These are phyloP conservation scores for Trametes meyenii DNA, from an alignment of 768 basidiomycete species.

Conservation along the genomic window DNA sequence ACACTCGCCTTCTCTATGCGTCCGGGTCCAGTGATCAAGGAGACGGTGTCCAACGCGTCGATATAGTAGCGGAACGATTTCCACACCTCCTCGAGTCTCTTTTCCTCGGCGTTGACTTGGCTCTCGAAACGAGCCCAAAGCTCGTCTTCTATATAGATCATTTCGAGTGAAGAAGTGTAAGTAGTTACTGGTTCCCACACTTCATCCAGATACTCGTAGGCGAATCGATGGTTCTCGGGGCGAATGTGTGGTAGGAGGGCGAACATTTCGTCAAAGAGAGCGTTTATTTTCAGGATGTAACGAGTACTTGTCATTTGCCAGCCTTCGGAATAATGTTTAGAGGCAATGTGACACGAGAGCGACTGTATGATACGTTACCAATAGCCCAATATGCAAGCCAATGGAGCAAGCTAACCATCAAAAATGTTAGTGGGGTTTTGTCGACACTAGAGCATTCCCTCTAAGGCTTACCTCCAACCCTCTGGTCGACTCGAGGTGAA, in stretches of 20 bases:
- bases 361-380: not conserved
- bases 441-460: not conserved
- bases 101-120: slow-evolving; percentile 32
- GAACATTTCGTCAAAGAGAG: not conserved
- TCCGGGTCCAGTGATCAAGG: slow-evolving; percentile 35
- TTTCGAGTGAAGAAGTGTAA: not conserved
- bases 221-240: not conserved
- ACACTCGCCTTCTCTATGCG: slow-evolving; percentile 39
- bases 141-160: not conserved
- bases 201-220: not conserved
- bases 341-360: not conserved
- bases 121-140: slow-evolving; percentile 29
- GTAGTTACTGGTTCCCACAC: not conserved
- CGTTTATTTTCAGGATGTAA: not conserved
- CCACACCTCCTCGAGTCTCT: slow-evolving; percentile 31
- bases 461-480: slow-evolving; percentile 34
- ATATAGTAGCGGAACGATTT: slow-evolving; percentile 34
- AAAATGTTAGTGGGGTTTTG: not conserved
- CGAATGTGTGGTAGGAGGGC: not conserved
- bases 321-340: not conserved
- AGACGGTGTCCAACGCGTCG: slow-evolving; percentile 33
- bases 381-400: slow-evolving; percentile 27
- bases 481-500: slow-evolving; percentile 32
- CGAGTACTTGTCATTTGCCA: not conserved
- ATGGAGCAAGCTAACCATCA: slow-evolving; percentile 29